Percentiles rank a stretch among this genome's conserved stretches.
phyloP scores from a whole-genome alignment of 2,329 filamentous ascomycete genomes.

The Paracoccidioides lutzii region DNA sequence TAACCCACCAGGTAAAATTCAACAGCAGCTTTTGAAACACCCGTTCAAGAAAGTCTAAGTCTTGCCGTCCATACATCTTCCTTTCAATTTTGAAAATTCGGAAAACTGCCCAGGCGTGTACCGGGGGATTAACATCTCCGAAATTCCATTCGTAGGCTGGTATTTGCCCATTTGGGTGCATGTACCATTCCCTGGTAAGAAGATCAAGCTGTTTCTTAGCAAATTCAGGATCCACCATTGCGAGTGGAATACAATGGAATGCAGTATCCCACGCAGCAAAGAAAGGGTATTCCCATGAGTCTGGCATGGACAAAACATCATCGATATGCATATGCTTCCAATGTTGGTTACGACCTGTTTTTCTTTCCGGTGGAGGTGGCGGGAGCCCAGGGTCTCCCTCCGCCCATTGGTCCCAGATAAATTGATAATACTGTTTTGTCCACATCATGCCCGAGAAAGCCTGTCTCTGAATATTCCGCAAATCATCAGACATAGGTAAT shows the following conservation, averaged over 20 bases:
- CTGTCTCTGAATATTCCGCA: constrained; percentile 89
- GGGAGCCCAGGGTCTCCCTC: constrained; percentile 84
- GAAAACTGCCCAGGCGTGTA: constrained; percentile 93
- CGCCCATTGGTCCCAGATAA: constrained; percentile 96
- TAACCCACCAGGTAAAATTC: constrained; percentile 99
- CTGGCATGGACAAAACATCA: constrained; percentile 92
- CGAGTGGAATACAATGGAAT: constrained; percentile 89
- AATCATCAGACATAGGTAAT: constrained; percentile 81
- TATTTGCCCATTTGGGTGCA: constrained; percentile 91
- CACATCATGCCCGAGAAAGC: constrained; percentile 96
- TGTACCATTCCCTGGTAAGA: constrained; percentile 96
- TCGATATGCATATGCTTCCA: constrained; percentile 96
- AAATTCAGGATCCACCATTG: constrained; percentile 96
- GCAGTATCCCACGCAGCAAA: constrained; percentile 96
- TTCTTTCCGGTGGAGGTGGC: constrained; percentile 67
- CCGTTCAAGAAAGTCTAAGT: constrained; percentile 87
- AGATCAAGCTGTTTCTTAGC: constrained; percentile 96
- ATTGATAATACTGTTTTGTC: constrained; percentile 95
- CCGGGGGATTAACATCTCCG: constrained; percentile 88
- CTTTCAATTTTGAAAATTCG: constrained; percentile 96
- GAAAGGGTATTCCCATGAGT: constrained; percentile 98
- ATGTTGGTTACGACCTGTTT: constrained; percentile 68
- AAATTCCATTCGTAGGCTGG: constrained; percentile 97
- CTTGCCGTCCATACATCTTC: constrained; percentile 89
- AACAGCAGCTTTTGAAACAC: constrained; percentile 92